Evolutionary conservation across 371 early-diverging fungal genomes (phyloP).

Genomic region (Dinochytrium kinnereticum): DNA sequence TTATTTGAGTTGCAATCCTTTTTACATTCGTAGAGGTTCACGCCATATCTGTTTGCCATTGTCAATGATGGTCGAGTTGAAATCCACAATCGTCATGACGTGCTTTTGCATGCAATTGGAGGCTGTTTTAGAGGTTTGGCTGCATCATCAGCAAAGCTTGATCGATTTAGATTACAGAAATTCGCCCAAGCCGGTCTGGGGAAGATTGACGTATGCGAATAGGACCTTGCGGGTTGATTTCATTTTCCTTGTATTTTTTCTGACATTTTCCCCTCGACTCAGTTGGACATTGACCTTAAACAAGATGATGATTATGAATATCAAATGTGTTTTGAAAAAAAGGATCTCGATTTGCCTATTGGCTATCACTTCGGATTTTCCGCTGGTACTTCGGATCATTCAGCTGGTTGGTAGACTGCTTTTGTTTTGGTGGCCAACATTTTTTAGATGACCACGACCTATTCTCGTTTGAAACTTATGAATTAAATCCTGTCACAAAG

Average conservation of each 20-base stretch:
- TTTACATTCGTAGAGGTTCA: conserved; percentile 41
- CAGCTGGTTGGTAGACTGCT: conserved; percentile 39
- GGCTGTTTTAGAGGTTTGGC: conserved; percentile 66
- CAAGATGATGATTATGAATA: conserved; percentile 61
- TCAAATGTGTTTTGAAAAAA: conserved; percentile 64
- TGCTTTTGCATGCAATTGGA: conserved; percentile 40
- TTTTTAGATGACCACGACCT: conserved; percentile 80
- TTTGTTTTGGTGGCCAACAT: background rate
- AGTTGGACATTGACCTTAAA: conserved; percentile 69
- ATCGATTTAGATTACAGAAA: conserved; percentile 67
- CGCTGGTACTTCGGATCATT: conserved; percentile 39
- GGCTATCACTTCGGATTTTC: conserved; percentile 85
- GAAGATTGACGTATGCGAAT: conserved; percentile 69
- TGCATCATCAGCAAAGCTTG: background rate
- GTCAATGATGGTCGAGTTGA: conserved; percentile 70
- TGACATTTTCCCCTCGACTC: conserved; percentile 4
- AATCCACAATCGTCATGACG: conserved; percentile 56
- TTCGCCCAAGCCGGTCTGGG: conserved; percentile 60
- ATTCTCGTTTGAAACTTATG: conserved; percentile 71
- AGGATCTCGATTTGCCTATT: conserved; percentile 64
- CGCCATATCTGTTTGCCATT: conserved; percentile 69
- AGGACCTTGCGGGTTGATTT: conserved; percentile 60
- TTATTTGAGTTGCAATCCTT: conserved; percentile 22
- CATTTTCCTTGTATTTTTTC: background rate
- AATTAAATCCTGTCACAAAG: conserved; percentile 56